Evolutionary conservation across 2,329 filamentous ascomycete genomes (phyloP).

Genomic region (Colletotrichum godetiae): DNA sequence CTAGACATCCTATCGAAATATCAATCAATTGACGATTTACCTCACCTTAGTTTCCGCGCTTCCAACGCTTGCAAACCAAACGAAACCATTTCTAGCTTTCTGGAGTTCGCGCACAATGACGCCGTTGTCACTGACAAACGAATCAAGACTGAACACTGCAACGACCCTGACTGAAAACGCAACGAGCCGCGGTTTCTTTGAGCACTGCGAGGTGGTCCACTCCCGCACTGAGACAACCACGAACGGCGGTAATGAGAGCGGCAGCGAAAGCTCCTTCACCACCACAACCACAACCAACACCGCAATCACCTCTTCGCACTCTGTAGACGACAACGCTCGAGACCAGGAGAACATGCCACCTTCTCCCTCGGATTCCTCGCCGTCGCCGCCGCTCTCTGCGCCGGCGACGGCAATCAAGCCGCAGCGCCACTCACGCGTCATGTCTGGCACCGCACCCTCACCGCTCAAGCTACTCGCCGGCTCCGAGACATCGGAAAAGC

Average conservation of each 20-base stretch:
- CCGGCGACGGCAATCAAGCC: slow-evolving; percentile 27
- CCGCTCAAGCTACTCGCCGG: slow-evolving; percentile 66
- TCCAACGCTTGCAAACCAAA: slow-evolving; percentile 12
- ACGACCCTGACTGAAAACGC: slow-evolving; percentile 37
- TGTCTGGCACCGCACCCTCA: slow-evolving; percentile 68
- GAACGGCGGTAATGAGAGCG: slow-evolving; percentile 32
- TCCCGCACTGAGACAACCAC: slow-evolving; percentile 41
- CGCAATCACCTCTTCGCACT: slow-evolving; percentile 32
- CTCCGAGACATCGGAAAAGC: slow-evolving; percentile 41
- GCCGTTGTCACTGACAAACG: slow-evolving; percentile 53
- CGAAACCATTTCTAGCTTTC: background rate
- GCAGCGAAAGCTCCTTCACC: slow-evolving; percentile 34
- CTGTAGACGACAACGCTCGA: slow-evolving; percentile 46
- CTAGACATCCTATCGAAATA: slow-evolving; percentile 29
- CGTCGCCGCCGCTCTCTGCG: slow-evolving; percentile 29
- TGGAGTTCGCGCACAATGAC: slow-evolving; percentile 44
- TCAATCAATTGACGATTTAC: slow-evolving; percentile 30
- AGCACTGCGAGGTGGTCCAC: slow-evolving; percentile 48
- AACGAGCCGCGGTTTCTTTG: slow-evolving; percentile 42
- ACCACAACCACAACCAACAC: slow-evolving; percentile 35
- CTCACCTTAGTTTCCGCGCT: slow-evolving; percentile 10
- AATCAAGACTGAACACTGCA: slow-evolving; percentile 50
- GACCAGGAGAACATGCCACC: slow-evolving; percentile 61
- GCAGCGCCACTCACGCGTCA: slow-evolving; percentile 63
- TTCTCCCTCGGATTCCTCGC: slow-evolving; percentile 46